Base-by-base conservation (phyloP, 106 monocot species). In the Xerophyta viscosa region DNA sequence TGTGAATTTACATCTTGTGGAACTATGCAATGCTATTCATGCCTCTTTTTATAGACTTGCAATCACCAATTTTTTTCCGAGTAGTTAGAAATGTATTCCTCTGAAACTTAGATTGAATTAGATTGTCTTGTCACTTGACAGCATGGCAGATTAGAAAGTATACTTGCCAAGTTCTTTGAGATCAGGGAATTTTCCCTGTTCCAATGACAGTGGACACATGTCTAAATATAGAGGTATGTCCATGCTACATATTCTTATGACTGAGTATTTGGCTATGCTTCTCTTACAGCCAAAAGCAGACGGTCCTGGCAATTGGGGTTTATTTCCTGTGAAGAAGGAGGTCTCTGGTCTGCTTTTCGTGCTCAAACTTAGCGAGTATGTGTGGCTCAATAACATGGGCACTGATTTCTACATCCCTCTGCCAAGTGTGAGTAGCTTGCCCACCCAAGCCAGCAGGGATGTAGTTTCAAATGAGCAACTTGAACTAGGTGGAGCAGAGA, bases 341-440 rank as follows among this genome's bases (percentile, higher is more conserved):
- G 68, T 75, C 67, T 58, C 69, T 62, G 78, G 77, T 64, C 36
- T 94, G 48, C 57, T 73, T 69, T 94, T 88, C 63, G 94, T 84
- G 46, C 84, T 94, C 54, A 94, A 94, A 67, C 78, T 84, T 62
- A 80, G 75, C 54, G 75, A 88, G 49, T 75, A 76, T 59, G 66
- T 60, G 15, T 94, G 94, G 94, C 57, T 94, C 62, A 84, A 73
- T 50, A 71, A 94, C 60, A 63, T 47, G 53, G 94, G 84, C 48
- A 61, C 57, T 67, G 94, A 94, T 76, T 94, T 94, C 69, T 81
- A 66, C 52, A 57, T 94, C 46, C 84, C 94, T 73, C 67, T 93
- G 8, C 37, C 28, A 70, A 71, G 55, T 63, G 58, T 44, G 52
- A 66, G 52, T 50, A 68, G 66, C 60, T 64, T 57, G 18, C 21